Base-by-base conservation (phyloP, 106 monocot species). In the Alisma plantagoaquatica region DNA sequence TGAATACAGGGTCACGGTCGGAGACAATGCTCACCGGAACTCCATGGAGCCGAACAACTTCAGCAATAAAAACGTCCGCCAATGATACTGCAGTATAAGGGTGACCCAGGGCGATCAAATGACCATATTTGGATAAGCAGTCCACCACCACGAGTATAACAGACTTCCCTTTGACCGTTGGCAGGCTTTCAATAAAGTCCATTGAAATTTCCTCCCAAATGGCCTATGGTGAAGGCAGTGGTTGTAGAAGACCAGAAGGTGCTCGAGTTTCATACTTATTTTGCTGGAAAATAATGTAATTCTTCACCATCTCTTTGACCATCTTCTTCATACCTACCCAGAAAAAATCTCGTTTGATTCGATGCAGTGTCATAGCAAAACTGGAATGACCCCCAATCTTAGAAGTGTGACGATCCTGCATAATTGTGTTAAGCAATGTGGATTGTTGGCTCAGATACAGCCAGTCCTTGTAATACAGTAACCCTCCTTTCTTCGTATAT, bases 1-100 rank as follows among this genome's bases (percentile, higher is more conserved):
- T 25, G 18, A 52, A 52, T 12, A 52, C 29, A 28, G 27, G 26
- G 29, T 52, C 51, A 27, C 51, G 51, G 18, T 52, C 51, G 29
- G 16, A 27, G 9, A 52, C 51, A 52, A 52, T 52, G 26, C 12
- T 14, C 11, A 5, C 12, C 11, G 51, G 51, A 15, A 24, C 11
- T 24, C 51, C 51, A 27, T 52, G 27, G 10, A 52, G 11, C 11
- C 5, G 12, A 28, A 27, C 9, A 11, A 52, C 11, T 15, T 19
- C 18, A 10, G 12, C 0, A 8, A 19, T 15, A 19, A 27, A 28
- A 5, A 5, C 18, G 26, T 19, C 27, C 11, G 27, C 27, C 26
- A 12, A 12, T 9, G 23, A 11, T 10, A 19, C 11, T 28, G 12
- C 23, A 12, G 27, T 12, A 18, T 25, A 28, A 52, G 27, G 26